phyloP scores from a whole-genome alignment of 495 filamentous ascomycete genomes.

The Filosporella fistucella region DNA sequence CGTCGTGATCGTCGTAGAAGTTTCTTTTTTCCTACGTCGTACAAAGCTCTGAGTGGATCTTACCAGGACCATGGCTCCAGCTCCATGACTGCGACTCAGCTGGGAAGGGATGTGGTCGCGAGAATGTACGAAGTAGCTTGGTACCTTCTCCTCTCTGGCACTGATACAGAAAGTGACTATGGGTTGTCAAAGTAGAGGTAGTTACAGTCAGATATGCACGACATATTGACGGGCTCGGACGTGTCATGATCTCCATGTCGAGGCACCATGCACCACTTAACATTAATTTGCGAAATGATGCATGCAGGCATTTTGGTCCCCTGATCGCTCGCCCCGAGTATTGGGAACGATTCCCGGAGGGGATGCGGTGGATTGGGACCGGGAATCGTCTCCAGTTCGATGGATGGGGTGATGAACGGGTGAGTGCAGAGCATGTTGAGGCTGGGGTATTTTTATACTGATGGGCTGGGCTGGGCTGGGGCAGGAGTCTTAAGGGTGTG shows the following conservation, averaged over 20 bases:
- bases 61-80: too few species aligned
- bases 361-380: neutral
- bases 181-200: neutral
- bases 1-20: too few species aligned
- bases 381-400: constrained; percentile 8
- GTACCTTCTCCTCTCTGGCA: too few species aligned
- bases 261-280: neutral
- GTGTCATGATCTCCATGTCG: neutral
- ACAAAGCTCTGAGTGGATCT: too few species aligned
- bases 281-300: neutral
- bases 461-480: neutral
- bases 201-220: constrained; percentile 1
- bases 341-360: neutral
- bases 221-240: constrained; percentile 3
- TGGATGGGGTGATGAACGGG: constrained; percentile 1
- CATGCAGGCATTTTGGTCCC: neutral
- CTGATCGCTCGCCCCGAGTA: neutral
- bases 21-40: too few species aligned
- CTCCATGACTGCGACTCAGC: too few species aligned
- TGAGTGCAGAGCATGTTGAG: neutral
- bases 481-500: neutral
- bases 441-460: neutral
- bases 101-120: too few species aligned
- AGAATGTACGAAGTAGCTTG: too few species aligned
- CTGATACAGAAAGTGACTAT: too few species aligned